These are phyloP conservation scores for Botryotinia calthae DNA, from an alignment of 2,329 filamentous ascomycete genomes.

Conservation along the genomic window DNA sequence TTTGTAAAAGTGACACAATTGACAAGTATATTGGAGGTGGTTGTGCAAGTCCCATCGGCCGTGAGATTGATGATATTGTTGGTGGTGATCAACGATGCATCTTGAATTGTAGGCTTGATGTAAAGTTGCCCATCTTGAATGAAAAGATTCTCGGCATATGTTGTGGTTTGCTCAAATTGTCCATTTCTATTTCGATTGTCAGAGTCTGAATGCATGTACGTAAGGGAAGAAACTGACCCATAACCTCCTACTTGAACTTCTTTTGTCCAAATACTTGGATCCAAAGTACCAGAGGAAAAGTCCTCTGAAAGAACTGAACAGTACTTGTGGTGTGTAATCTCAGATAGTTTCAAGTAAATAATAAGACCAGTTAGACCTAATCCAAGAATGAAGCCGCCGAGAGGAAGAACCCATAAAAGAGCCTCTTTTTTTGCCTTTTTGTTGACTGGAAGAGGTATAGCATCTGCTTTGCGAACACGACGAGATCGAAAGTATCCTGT, in stretches of 20 bases:
- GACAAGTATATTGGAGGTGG: constrained; percentile 54
- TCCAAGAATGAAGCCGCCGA: constrained; percentile 68
- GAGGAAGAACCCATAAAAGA: constrained; percentile 74
- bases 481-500: constrained; percentile 67
- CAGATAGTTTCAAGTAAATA: constrained; percentile 68
- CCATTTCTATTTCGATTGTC: constrained; percentile 58
- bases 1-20: constrained; percentile 73
- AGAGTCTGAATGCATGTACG: not conserved
- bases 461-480: constrained; percentile 64
- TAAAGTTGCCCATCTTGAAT: constrained; percentile 65
- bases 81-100: constrained; percentile 61
- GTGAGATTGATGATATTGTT: constrained; percentile 68
- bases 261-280: constrained; percentile 47
- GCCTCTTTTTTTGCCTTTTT: constrained; percentile 72
- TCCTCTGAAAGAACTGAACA: constrained; percentile 61
- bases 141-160: constrained; percentile 70
- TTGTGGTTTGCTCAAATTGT: constrained; percentile 76
- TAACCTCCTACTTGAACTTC: constrained; percentile 46
- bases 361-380: constrained; percentile 64
- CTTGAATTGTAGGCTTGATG: constrained; percentile 77
- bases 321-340: constrained; percentile 71
- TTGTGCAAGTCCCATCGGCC: constrained; percentile 57
- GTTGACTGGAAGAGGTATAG: constrained; percentile 71
- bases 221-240: constrained; percentile 52
- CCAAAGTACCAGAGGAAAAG: constrained; percentile 25